Base-by-base conservation (phyloP, 2,329 filamentous ascomycete genomes). In the Cercospora zeina region DNA sequence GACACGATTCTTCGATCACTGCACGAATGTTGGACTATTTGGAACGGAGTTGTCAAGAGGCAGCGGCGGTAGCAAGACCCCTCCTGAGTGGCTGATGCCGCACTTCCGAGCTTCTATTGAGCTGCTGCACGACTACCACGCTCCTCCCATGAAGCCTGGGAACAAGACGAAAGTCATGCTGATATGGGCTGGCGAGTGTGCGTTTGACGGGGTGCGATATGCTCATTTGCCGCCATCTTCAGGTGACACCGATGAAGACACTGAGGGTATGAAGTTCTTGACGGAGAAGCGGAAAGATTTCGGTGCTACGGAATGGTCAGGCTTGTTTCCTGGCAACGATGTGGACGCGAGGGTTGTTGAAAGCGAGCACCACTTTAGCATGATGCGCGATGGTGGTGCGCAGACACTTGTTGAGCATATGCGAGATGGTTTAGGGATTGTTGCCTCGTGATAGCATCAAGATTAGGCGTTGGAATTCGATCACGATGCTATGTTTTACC, bases 51-150 rank as follows among this genome's bases (percentile, higher is more conserved):
- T 77, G 36, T 67, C 56, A 4, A 37, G 59, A 56, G 45, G 58
- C 37, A 49, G 42, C 24, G 59, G 54, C 6, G 34, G 19, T 6
- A 33, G 16, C 16, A 53, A 62, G 57, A 50, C 77, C 5, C 81
- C 81, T 5, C 81, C 81, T 1, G 75, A 74, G 45, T 83, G 80
- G 80, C 73, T 83, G 30, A 74, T 81, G 2, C 79, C 80, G 19
- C 81, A 83, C 69, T 83, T 83, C 73, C 69, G 78, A 27, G 80
- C 81, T 30, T 78, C 77, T 63, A 81, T 83, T 65, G 76, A 79
- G 56, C 74, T 77, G 0, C 72, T 83, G 39, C 78, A 80, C 49
- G 76, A 76, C 30, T 83, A 83, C 67, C 71, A 71, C 42, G 72
- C 66, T 31, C 70, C 62, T 59, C 72, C 66, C 0, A 64, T 72